Evolutionary conservation across 2,329 filamentous ascomycete species (phyloP).

Genomic region (Alternaria novae-zelandiae): DNA sequence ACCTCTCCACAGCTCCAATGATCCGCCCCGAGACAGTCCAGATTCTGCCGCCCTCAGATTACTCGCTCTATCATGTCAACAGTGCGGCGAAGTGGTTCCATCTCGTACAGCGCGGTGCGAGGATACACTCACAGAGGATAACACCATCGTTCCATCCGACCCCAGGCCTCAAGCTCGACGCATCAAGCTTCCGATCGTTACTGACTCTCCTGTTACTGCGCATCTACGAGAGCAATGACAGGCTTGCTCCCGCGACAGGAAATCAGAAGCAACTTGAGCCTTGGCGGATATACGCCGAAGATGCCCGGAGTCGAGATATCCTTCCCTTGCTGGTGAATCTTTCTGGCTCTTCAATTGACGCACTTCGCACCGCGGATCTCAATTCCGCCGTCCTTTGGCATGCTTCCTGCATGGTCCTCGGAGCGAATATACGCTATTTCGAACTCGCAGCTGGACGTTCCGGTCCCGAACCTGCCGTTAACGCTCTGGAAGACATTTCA

Average conservation of each 20-base stretch:
- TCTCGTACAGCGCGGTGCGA: constrained; percentile 36
- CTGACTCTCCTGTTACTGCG: constrained; percentile 42
- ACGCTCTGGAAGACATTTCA: constrained; percentile 59
- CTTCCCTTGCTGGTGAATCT: constrained; percentile 47
- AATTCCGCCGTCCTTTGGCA: constrained; percentile 62
- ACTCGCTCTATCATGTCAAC: constrained; percentile 54
- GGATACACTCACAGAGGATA: constrained; percentile 41
- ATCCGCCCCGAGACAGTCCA: constrained; percentile 56
- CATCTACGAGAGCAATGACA: constrained; percentile 44
- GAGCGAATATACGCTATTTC: constrained; percentile 60
- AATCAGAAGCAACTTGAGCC: constrained; percentile 41
- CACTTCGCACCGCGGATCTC: constrained; percentile 53
- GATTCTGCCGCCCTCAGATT: constrained; percentile 54
- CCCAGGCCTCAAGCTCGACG: constrained; percentile 40
- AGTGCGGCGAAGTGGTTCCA: constrained; percentile 42
- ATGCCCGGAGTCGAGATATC: constrained; percentile 53
- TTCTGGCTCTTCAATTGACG: constrained; percentile 51
- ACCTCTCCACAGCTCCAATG: constrained; percentile 56
- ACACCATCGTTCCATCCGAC: constrained; percentile 43
- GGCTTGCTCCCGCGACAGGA: constrained; percentile 34
- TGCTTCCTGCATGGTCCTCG: constrained; percentile 59
- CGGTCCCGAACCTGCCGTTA: constrained; percentile 55
- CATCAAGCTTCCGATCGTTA: constrained; percentile 37
- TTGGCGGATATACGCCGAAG: constrained; percentile 56
- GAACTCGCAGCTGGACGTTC: constrained; percentile 60